These are phyloP conservation scores for Pseudohyphozyma bogoriensis DNA, from an alignment of 768 basidiomycete genomes.

Conservation along the genomic window DNA sequence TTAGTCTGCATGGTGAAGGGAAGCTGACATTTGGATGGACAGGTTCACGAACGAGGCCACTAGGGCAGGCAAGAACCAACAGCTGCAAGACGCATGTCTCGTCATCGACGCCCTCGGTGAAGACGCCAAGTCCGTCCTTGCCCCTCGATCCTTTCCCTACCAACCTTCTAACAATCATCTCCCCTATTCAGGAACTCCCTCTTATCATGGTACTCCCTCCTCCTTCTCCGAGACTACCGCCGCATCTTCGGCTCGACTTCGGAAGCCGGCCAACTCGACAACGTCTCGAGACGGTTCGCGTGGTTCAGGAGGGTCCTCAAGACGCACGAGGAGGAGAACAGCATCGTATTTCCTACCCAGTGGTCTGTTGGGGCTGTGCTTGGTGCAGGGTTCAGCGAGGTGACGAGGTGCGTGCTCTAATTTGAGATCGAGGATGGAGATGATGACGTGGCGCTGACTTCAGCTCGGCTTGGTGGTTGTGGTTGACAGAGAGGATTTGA, in stretches of 20 bases:
- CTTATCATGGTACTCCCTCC: constrained; percentile 75
- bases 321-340: constrained; percentile 77
- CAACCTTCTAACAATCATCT: background rate
- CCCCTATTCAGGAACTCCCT: constrained; percentile 46
- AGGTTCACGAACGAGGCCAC: constrained; percentile 21
- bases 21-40: background rate
- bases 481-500: constrained; percentile 62
- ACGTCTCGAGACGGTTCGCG: constrained; percentile 79
- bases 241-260: constrained; percentile 87
- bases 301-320: constrained; percentile 84
- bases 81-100: constrained; percentile 59
- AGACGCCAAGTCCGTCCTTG: constrained; percentile 52
- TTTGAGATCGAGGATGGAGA: background rate
- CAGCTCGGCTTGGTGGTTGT: background rate
- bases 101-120: constrained; percentile 78
- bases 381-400: constrained; percentile 58
- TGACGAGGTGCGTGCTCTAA: constrained; percentile 57
- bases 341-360: constrained; percentile 65
- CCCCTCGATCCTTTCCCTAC: background rate
- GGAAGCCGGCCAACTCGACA: constrained; percentile 91
- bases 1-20: too few relatives aligned
- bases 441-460: too few relatives aligned
- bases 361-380: constrained; percentile 82
- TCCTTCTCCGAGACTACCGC: constrained; percentile 89
- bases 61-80: constrained; percentile 32